Evolutionary conservation across 306 rosid species (phyloP).

Genomic region (Inga oerstediana): DNA sequence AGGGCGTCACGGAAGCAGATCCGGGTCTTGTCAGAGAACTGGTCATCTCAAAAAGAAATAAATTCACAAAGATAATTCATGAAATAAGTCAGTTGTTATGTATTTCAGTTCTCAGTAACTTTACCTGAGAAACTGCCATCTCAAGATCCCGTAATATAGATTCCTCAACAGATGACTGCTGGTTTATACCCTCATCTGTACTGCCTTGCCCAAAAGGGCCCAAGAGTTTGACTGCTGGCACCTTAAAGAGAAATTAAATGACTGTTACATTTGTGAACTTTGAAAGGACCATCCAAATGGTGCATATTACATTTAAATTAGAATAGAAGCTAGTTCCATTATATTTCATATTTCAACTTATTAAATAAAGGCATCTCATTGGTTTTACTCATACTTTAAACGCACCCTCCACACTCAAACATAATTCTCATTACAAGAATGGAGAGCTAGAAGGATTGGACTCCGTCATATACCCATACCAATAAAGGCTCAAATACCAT

Average conservation of each 20-base stretch:
- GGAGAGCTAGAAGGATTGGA: background rate
- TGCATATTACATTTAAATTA: constrained; percentile 1
- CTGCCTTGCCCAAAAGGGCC: constrained; percentile 40
- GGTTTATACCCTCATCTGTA: constrained; percentile 30
- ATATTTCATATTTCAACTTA: background rate
- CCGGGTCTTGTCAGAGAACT: constrained; percentile 68
- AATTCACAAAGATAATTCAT: constrained; percentile 24
- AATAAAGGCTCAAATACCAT: background rate
- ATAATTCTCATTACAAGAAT: background rate
- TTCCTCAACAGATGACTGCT: constrained; percentile 58
- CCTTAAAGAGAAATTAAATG: constrained; percentile 30
- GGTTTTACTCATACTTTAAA: background rate
- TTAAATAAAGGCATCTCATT: background rate
- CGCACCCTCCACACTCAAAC: background rate
- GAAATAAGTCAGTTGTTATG: background rate
- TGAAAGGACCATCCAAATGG: constrained; percentile 10
- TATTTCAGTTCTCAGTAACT: constrained; percentile 2
- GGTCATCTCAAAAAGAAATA: constrained; percentile 18
- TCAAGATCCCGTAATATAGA: constrained; percentile 62
- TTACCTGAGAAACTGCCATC: constrained; percentile 61
- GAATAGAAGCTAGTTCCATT: constrained; percentile 1
- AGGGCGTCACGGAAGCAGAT: constrained; percentile 75
- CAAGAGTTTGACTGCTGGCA: constrained; percentile 11
- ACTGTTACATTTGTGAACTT: constrained; percentile 7
- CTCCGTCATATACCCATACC: background rate